Conservation (phyloP, 2,329 filamentous ascomycete genomes). For the Domatiomyces catenatus region DNA sequence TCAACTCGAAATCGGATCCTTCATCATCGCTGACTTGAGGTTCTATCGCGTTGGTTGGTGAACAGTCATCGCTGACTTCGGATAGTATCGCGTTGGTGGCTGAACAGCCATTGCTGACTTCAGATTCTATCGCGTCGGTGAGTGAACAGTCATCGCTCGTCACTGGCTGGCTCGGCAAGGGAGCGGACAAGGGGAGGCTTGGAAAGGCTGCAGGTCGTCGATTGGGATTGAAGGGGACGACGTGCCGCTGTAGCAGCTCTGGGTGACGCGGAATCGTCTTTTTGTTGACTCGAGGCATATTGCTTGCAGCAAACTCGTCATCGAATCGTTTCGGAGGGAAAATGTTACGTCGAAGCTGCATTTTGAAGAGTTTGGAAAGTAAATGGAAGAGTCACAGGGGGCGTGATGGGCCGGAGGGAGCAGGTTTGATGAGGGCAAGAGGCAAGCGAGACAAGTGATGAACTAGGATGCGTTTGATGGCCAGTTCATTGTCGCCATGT, state of each 20-base stretch:
- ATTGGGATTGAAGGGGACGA: slow-evolving; percentile 23
- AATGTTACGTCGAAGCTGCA: slow-evolving; percentile 23
- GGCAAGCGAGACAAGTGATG: neutral
- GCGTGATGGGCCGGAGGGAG: neutral
- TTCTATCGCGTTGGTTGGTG: neutral
- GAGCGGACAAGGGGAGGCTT: slow-evolving; percentile 17
- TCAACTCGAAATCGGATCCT: neutral
- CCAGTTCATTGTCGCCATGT: slow-evolving; percentile 1
- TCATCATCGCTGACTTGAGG: neutral
- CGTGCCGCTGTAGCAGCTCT: slow-evolving; percentile 6
- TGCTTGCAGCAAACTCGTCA: slow-evolving; percentile 16
- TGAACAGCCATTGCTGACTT: neutral
- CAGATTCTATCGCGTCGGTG: neutral
- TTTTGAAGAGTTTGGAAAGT: slow-evolving; percentile 13
- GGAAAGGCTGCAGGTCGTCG: slow-evolving; percentile 29
- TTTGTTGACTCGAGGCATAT: slow-evolving; percentile 5
- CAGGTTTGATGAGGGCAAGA: slow-evolving; percentile 1
- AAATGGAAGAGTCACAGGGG: slow-evolving; percentile 4
- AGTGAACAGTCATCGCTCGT: neutral
- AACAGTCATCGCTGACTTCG: neutral
- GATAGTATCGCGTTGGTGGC: neutral
- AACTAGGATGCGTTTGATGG: slow-evolving; percentile 1
- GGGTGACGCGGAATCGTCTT: slow-evolving; percentile 14
- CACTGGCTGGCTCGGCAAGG: neutral
- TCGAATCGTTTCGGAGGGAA: slow-evolving; percentile 20